A percentile compares a stretch with the other conserved stretches of the same genome.
Evolutionary conservation across 441 rosid genomes (phyloP).

Genomic region (Adansonia gregorii): DNA sequence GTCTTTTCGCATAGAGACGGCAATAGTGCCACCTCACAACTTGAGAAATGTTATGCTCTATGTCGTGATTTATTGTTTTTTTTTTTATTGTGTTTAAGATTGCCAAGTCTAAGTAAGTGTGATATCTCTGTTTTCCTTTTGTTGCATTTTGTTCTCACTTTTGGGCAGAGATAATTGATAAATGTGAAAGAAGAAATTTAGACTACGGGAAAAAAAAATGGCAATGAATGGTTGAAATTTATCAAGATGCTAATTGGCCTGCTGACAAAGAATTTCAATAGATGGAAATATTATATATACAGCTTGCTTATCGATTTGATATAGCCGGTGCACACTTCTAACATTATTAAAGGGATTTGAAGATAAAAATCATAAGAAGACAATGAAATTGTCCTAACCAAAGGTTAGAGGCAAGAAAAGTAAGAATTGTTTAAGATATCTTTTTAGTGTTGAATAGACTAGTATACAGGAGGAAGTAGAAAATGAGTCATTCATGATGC

Average conservation of each 20-base stretch:
- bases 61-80: too few species aligned
- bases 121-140: not conserved
- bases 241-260: not conserved
- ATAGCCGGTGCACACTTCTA: not conserved
- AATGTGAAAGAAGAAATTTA: not conserved
- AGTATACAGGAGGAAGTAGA: too few species aligned
- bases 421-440: too few species aligned
- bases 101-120: not conserved
- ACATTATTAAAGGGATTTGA: not conserved
- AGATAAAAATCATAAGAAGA: not conserved
- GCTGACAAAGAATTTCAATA: not conserved
- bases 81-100: too few species aligned
- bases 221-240: not conserved
- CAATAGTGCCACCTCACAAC: not conserved
- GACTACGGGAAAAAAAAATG: not conserved
- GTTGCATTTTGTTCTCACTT: too few species aligned
- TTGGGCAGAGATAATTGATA: not conserved
- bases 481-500: too few species aligned
- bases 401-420: too few species aligned
- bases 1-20: not conserved
- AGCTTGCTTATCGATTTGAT: not conserved
- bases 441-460: too few species aligned
- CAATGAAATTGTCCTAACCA: too few species aligned
- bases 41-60: too few species aligned
- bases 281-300: not conserved